Conservation (phyloP, 768 basidiomycete species). For the Lyophyllum atratum region DNA sequence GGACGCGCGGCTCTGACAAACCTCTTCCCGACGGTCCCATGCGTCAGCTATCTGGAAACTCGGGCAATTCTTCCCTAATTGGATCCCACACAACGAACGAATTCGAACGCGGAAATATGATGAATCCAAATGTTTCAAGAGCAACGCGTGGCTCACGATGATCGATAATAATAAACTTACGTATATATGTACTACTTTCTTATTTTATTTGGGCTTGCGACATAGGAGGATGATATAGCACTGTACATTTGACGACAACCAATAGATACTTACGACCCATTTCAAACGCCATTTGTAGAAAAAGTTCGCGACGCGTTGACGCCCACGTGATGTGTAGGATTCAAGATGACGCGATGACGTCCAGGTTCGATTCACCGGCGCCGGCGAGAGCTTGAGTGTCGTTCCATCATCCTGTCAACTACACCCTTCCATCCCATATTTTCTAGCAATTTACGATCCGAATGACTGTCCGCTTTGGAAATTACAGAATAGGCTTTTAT, state of each 20-base stretch:
- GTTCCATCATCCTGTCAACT: neutral
- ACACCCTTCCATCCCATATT: neutral
- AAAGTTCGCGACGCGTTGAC: neutral
- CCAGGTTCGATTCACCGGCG: too few species aligned
- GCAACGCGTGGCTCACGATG: slow-evolving; percentile 22
- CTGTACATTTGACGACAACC: neutral
- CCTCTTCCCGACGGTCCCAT: slow-evolving; percentile 26
- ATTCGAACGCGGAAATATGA: slow-evolving; percentile 44
- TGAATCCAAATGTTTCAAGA: slow-evolving; percentile 36
- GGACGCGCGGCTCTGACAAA: slow-evolving; percentile 19
- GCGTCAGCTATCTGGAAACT: slow-evolving; percentile 31
- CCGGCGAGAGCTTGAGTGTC: neutral
- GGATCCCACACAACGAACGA: slow-evolving; percentile 33
- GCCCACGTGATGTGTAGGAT: neutral
- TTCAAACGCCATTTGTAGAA: too few species aligned
- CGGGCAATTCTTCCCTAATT: slow-evolving; percentile 33
- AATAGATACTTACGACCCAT: neutral
- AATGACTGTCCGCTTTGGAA: slow-evolving; percentile 67
- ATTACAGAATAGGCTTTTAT: slow-evolving; percentile 54
- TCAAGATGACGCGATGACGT: neutral
- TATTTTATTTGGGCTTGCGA: slow-evolving; percentile 1
- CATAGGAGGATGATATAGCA: neutral
- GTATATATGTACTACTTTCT: slow-evolving; percentile 2
- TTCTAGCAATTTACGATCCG: slow-evolving; percentile 12
- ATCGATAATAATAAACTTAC: slow-evolving; percentile 17